Evolutionary conservation across 257 asterid species (phyloP).

Genomic region (Lithospermum erythrorhizon): DNA sequence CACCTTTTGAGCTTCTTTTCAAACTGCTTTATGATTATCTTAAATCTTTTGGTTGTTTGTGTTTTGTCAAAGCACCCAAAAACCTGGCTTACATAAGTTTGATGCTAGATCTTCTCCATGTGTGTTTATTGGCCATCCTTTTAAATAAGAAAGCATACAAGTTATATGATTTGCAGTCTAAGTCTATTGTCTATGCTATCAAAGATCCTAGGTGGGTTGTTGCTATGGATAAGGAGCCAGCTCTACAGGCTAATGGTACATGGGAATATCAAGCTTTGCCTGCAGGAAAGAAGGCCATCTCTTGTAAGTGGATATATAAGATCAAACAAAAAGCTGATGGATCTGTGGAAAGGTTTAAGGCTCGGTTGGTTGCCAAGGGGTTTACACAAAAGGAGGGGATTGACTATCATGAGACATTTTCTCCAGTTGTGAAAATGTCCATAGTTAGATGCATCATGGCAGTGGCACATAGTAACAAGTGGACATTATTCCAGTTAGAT

Average conservation of each 20-base stretch:
- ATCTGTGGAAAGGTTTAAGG: not conserved
- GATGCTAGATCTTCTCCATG: no score
- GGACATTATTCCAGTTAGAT: not conserved
- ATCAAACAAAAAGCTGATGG: not conserved
- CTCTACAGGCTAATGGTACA: not conserved
- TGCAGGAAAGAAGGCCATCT: not conserved
- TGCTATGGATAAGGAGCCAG: not conserved
- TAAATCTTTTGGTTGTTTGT: no score
- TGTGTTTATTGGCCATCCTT: not conserved
- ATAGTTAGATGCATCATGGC: not conserved
- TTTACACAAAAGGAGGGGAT: not conserved
- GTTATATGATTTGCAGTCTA: not conserved
- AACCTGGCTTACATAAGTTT: no score
- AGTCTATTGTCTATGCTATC: not conserved
- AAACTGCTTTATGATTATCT: no score
- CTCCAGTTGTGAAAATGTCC: not conserved
- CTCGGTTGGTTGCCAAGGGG: not conserved
- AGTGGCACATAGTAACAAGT: not conserved
- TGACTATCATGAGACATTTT: slow-evolving; percentile 1
- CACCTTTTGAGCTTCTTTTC: no score
- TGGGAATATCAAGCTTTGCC: not conserved
- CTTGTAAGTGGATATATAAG: not conserved
- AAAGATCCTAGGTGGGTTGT: not conserved
- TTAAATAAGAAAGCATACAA: not conserved
- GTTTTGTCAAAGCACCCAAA: no score